These are phyloP conservation scores for Aspergillus pseudoterreus DNA, from an alignment of 2,329 filamentous ascomycete species.

Conservation along the genomic window DNA sequence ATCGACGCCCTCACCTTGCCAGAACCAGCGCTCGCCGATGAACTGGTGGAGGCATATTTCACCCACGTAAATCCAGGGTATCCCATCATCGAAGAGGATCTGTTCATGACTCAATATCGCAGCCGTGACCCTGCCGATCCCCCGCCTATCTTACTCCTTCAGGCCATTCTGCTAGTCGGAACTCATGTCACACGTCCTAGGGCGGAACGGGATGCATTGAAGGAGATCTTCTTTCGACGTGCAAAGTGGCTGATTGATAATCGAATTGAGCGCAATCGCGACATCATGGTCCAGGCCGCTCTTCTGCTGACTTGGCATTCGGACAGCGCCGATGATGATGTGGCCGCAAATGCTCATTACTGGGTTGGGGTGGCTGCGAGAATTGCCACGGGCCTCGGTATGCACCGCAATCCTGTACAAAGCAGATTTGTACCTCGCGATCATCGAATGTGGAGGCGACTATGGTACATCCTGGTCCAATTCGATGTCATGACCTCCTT, in stretches of 20 bases:
- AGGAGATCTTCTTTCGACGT: constrained; percentile 50
- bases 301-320: constrained; percentile 56
- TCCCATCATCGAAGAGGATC: constrained; percentile 50
- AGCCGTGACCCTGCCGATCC: constrained; percentile 44
- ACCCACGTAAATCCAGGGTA: constrained; percentile 50
- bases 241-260: constrained; percentile 53
- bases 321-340: constrained; percentile 51
- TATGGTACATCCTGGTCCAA: constrained; percentile 44
- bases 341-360: constrained; percentile 51
- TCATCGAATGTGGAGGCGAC: constrained; percentile 41
- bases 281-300: constrained; percentile 53
- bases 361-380: constrained; percentile 54
- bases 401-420: constrained; percentile 46
- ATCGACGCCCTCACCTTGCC: constrained; percentile 50
- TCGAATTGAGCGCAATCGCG: constrained; percentile 52
- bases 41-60: constrained; percentile 52
- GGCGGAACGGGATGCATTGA: constrained; percentile 42
- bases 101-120: constrained; percentile 50
- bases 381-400: constrained; percentile 53
- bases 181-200: constrained; percentile 46
- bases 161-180: constrained; percentile 51
- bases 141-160: constrained; percentile 48
- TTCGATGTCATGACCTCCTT: constrained; percentile 44
- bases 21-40: constrained; percentile 46
- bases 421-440: constrained; percentile 40